phyloP scores from a whole-genome alignment of 495 filamentous ascomycete genomes.

The Aspergillus hancockii region DNA sequence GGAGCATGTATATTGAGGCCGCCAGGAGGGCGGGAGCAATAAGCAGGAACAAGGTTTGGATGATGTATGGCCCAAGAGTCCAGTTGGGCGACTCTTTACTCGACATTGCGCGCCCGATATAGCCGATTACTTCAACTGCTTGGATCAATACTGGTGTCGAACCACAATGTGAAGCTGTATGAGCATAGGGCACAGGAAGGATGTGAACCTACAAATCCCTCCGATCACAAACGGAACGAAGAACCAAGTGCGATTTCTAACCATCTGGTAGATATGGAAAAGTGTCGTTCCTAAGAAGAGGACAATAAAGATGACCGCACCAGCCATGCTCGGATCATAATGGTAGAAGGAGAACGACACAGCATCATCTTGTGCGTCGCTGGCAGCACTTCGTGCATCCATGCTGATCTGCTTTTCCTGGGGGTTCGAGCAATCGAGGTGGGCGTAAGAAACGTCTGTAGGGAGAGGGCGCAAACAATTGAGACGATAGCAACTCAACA shows the following conservation, averaged over 20 bases:
- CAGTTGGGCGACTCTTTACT: constrained; percentile 19
- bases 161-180: neutral
- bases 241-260: constrained; percentile 56
- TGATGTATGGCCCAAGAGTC: constrained; percentile 21
- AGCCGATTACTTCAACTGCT: constrained; percentile 53
- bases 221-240: constrained; percentile 60
- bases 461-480: neutral
- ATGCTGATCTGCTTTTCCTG: neutral
- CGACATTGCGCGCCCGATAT: constrained; percentile 48
- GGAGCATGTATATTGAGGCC: constrained; percentile 57
- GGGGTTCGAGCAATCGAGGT: neutral
- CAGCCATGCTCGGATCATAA: constrained; percentile 43
- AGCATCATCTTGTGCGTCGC: neutral
- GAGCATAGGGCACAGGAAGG: neutral
- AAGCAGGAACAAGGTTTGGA: constrained; percentile 32
- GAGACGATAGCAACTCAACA: neutral
- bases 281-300: constrained; percentile 48
- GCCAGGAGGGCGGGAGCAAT: constrained; percentile 47
- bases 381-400: neutral
- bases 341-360: constrained; percentile 16
- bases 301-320: constrained; percentile 46
- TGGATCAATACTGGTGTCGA: neutral
- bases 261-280: constrained; percentile 48
- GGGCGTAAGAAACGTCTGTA: neutral
- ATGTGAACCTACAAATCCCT: constrained; percentile 48